Percentiles rank a stretch among this genome's conserved stretches.
Conservation (phyloP, 2,329 filamentous ascomycete species). For the Epichloe scottii region DNA sequence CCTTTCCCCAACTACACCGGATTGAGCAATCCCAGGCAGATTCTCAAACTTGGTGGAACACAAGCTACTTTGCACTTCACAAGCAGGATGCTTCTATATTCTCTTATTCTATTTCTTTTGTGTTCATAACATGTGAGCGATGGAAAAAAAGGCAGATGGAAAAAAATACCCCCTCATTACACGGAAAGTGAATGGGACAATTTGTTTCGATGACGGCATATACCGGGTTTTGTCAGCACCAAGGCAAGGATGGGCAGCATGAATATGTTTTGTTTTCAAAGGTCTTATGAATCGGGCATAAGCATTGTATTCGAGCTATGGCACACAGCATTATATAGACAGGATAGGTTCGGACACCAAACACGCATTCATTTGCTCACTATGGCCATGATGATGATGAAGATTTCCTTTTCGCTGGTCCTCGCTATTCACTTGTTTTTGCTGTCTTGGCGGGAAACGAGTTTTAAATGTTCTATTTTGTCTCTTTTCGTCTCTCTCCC, state of each 20-base stretch:
- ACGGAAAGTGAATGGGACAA: not conserved
- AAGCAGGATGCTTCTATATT: not conserved
- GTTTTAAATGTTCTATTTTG: not conserved
- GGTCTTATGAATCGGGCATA: not conserved
- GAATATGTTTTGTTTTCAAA: constrained; percentile 6
- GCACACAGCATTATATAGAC: constrained; percentile 3
- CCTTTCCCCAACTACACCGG: not conserved
- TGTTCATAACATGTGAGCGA: not conserved
- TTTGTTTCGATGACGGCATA: constrained; percentile 2
- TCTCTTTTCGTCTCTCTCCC: not conserved
- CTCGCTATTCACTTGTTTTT: not conserved
- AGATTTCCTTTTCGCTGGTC: not conserved
- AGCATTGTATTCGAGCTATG: not conserved
- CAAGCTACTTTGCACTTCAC: not conserved
- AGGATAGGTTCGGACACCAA: constrained; percentile 2
- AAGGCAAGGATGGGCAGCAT: not conserved
- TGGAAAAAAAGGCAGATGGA: not conserved
- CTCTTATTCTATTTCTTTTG: constrained; percentile 5
- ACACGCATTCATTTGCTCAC: not conserved
- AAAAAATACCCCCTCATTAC: constrained; percentile 5
- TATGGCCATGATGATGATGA: not conserved
- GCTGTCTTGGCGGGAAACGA: not conserved
- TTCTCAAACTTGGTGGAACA: not conserved
- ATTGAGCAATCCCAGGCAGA: not conserved
- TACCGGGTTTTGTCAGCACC: not conserved